Conservation (phyloP, 306 rosid genomes). For the Vigna unguiculata region DNA sequence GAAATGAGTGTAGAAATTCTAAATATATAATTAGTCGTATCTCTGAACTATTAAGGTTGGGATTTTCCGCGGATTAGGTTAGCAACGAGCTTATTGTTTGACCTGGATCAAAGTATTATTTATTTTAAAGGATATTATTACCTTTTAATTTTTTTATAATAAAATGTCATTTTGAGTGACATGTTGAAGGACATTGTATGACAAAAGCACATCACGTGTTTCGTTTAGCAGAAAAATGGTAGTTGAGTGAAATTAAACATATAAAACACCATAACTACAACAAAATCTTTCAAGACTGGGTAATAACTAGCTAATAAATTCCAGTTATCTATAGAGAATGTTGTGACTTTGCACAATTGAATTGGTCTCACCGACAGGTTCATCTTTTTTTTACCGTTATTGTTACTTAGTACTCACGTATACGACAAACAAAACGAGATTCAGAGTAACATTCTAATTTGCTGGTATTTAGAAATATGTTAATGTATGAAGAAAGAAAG, state of each 20-base stretch:
- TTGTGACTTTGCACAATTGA: not conserved
- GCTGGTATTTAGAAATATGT: not conserved
- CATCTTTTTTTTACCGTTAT: no score
- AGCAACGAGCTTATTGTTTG: not conserved
- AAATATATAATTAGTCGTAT: no score
- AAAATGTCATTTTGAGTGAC: no score
- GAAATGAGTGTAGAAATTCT: no score
- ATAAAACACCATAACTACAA: no score
- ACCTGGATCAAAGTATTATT: not conserved
- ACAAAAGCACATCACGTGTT: no score
- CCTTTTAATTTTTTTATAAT: not conserved
- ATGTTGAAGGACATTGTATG: no score
- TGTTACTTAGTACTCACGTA: not conserved
- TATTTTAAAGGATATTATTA: no score
- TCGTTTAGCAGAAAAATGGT: no score
- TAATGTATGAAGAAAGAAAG: no score
- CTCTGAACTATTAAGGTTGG: not conserved
- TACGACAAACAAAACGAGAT: not conserved
- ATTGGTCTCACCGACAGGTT: not conserved
- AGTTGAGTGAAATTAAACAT: no score
- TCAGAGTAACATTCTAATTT: not conserved
- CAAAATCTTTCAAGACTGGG: not conserved
- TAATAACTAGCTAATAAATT: not conserved
- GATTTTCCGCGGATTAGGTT: constrained; percentile 20
- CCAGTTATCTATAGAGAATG: not conserved